A percentile compares a stretch with the other conserved stretches of the same genome.
phyloP scores from a whole-genome alignment of 176 grass and related monocot species.

The Melocanna baccifera region DNA sequence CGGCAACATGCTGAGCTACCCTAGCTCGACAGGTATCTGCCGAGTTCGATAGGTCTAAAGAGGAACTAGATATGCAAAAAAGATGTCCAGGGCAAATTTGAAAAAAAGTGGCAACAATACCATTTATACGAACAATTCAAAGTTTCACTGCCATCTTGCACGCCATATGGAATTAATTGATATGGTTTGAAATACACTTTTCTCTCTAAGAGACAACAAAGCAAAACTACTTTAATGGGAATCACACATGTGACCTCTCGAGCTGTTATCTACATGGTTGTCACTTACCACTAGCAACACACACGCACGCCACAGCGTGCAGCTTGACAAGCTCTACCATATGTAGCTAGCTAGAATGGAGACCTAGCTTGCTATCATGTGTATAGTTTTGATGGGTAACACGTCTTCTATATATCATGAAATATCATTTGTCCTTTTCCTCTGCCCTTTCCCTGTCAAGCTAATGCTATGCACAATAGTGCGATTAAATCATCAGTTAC shows the following conservation, averaged over 20 bases:
- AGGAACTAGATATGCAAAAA: no score
- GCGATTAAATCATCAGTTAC: background rate
- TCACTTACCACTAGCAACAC: background rate
- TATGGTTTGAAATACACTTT: background rate
- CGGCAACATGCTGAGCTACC: no score
- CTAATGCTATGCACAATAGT: background rate
- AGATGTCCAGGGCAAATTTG: no score
- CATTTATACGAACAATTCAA: no score
- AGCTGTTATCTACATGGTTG: background rate
- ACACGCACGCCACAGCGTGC: background rate
- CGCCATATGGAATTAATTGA: no score
- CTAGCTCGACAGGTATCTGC: no score
- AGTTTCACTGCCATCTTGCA: no score
- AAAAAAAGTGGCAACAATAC: no score
- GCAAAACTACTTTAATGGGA: background rate
- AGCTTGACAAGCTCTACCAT: slow-evolving; percentile 7
- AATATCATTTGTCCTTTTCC: background rate
- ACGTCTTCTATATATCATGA: background rate
- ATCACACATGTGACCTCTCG: background rate
- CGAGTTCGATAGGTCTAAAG: no score
- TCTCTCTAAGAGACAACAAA: background rate
- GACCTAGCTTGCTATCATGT: background rate
- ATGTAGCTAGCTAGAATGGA: background rate
- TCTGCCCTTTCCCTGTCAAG: background rate
- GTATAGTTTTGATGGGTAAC: background rate